A percentile compares a stretch with the other conserved stretches of the same genome.
Evolutionary conservation across 345 rosid species (phyloP).

Genomic region (Populus pruinosa): DNA sequence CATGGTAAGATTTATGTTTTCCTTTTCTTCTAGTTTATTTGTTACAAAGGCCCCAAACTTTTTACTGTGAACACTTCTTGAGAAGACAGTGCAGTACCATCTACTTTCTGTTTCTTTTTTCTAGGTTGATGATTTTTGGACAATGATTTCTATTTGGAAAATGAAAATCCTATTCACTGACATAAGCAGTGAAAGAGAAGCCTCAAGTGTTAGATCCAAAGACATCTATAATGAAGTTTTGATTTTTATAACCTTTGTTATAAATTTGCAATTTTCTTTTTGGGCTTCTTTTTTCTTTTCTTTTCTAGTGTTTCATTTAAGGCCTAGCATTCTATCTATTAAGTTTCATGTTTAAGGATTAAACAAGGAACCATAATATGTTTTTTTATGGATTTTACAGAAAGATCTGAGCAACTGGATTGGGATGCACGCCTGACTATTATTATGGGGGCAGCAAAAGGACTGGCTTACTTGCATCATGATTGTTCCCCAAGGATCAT

Average conservation of each 20-base stretch:
- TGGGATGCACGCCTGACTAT: constrained; percentile 95
- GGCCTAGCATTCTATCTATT: not conserved
- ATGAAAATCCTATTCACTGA: not conserved
- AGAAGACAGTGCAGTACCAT: not conserved
- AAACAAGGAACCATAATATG: not conserved
- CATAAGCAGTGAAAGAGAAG: not conserved
- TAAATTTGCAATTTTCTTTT: not conserved
- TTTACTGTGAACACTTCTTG: not conserved
- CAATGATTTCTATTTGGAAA: not conserved
- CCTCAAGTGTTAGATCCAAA: not conserved
- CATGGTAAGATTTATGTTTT: constrained; percentile 55
- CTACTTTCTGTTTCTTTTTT: not conserved
- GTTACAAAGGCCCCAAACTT: not conserved
- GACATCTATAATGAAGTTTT: not conserved
- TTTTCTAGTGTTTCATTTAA: not conserved
- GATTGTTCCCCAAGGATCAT: constrained; percentile 99
- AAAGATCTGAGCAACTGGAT: constrained; percentile 79
- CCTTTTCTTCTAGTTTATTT: constrained; percentile 1
- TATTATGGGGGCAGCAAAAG: constrained; percentile 96
- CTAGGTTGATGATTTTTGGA: not conserved
- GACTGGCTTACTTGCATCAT: constrained; percentile 92
- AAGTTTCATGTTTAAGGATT: not conserved
- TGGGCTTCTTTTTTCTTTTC: not conserved
- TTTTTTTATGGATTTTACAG: constrained; percentile 40
- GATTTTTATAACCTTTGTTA: not conserved